These are phyloP conservation scores for Chrysanthemum lavandulifolium DNA, from an alignment of 129 eudicot genomes.

Conservation along the genomic window DNA sequence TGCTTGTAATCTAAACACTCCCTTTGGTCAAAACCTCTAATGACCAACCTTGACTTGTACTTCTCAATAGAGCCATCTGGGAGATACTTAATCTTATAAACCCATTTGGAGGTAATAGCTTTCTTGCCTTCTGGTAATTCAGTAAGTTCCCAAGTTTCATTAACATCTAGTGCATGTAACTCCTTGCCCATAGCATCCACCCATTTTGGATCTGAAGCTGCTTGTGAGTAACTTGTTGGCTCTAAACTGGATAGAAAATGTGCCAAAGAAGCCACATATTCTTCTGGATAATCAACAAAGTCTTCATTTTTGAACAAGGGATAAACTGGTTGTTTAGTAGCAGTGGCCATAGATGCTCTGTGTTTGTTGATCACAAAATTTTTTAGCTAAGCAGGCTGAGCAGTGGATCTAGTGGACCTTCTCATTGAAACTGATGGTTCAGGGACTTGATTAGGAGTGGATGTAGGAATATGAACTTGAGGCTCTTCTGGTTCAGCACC, in stretches of 20 bases:
- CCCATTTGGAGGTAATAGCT: no score
- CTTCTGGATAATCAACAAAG: neutral
- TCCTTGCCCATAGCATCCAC: neutral
- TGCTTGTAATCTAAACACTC: no score
- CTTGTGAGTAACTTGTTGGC: neutral
- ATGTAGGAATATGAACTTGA: no score
- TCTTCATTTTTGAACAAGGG: neutral
- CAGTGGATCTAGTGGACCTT: neutral
- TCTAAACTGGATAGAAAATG: neutral
- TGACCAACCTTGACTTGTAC: no score
- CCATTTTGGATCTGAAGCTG: neutral
- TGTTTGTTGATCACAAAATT: neutral
- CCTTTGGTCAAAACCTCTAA: no score
- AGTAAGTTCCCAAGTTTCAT: neutral
- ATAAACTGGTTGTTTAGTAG: neutral
- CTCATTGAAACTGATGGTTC: neutral
- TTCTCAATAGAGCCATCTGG: no score
- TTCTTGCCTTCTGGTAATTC: no score
- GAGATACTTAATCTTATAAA: no score
- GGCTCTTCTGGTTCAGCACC: no score
- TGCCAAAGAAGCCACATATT: neutral
- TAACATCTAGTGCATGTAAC: neutral
- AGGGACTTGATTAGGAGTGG: no score
- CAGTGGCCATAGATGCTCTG: neutral
- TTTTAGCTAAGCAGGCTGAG: neutral